Evolutionary conservation across 2,329 filamentous ascomycete species (phyloP), one percentile per base, ranked within the genome.

Genomic region (Pseudocercospora cruenta): DNA sequence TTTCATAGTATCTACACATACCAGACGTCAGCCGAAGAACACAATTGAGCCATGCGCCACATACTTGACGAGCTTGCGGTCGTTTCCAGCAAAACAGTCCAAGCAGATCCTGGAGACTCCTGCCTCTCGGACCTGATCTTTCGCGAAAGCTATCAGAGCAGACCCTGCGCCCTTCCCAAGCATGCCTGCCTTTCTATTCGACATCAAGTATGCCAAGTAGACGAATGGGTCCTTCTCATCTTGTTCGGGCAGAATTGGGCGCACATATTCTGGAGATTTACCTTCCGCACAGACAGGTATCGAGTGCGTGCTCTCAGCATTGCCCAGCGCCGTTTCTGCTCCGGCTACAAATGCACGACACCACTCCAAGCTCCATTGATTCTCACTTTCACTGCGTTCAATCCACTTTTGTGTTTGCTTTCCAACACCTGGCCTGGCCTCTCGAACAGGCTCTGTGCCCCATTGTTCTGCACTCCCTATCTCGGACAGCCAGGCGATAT

Each of bases 231-330:
- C 63, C 1, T 58, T 21, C 8, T 64, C 53, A 31, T 68, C 67
- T 47, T 75, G 54, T 24, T 94, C 79, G 84, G 93, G 65, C 90
- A 91, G 76, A 86, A 90, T 66, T 86, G 88, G 65, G 81, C 82
- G 2, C 73, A 74, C 49, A 22, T 71, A 71, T 9, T 54, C 58
- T 9, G 65, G 53, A 8, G 64, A 54, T 22, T 59, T 66, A 2
- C 58, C 36, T 21, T 68, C 60, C 33, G 39, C 66, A 4, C 65
- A 68, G 9, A 68, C 64, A 9, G 69, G 67, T 10, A 67, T 10
- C 33, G 31, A 8, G 28, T 59, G 57, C 4, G 57, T 45, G 21
- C 33, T 45, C 2, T 59, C 57, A 39, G 57, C 57, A 43, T 59
- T 59, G 19, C 57, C 57, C 12, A 59, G 21, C n/a, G 60, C 59